These are phyloP conservation scores for Streptanthus diversifolius DNA, from an alignment of 345 rosid genomes.

Conservation along the genomic window DNA sequence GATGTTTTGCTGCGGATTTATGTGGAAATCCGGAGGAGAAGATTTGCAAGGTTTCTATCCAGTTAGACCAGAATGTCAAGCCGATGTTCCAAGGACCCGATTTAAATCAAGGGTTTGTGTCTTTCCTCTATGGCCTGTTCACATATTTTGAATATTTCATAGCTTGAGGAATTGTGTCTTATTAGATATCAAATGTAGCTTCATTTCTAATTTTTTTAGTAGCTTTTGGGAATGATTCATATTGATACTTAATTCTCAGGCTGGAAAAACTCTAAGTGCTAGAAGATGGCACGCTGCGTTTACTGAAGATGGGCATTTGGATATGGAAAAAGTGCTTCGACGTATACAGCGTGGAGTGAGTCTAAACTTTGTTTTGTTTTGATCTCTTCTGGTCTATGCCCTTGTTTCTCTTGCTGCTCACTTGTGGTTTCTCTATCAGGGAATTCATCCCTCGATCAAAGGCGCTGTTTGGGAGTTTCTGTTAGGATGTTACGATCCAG, in stretches of 20 bases:
- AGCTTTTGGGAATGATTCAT: neutral
- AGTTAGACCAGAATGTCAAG: slow-evolving; percentile 59
- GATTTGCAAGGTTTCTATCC: slow-evolving; percentile 77
- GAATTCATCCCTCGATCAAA: slow-evolving; percentile 92
- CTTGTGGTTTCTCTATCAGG: slow-evolving; percentile 49
- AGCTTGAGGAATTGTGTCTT: neutral
- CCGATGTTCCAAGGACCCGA: slow-evolving; percentile 66
- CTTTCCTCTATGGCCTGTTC: neutral
- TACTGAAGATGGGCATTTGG: slow-evolving; percentile 78
- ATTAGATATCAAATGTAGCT: neutral
- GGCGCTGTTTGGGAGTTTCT: slow-evolving; percentile 92
- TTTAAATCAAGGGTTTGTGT: slow-evolving; percentile 64
- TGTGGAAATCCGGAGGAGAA: slow-evolving; percentile 50
- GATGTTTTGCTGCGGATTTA: slow-evolving; percentile 42
- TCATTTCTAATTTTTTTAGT: too few relatives aligned
- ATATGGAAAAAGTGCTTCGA: slow-evolving; percentile 77
- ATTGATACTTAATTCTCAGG: slow-evolving; percentile 35
- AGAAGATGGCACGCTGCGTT: slow-evolving; percentile 93
- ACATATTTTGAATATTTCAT: neutral
- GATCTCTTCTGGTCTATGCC: neutral
- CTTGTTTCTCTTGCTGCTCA: neutral
- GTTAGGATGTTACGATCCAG: slow-evolving; percentile 92
- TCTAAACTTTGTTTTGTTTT: neutral
- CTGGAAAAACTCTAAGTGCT: slow-evolving; percentile 86
- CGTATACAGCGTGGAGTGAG: slow-evolving; percentile 91